phyloP scores from a whole-genome alignment of 345 rosid genomes.

The Camelina neglecta region DNA sequence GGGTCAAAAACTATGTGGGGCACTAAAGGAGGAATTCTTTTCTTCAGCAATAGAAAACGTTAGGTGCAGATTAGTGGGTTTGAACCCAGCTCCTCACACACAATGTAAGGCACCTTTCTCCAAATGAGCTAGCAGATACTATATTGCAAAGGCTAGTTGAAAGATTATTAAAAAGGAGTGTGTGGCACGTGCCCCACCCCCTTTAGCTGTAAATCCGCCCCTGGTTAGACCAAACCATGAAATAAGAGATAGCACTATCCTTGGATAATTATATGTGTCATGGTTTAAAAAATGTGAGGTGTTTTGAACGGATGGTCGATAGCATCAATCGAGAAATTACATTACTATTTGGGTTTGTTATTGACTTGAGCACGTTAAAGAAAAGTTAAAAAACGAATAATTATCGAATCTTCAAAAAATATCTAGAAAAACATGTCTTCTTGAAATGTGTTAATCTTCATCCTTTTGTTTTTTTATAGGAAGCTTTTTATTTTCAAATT shows the following conservation, averaged over 20 bases:
- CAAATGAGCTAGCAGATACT: too few relatives aligned
- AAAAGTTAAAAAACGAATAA: constrained; percentile 3
- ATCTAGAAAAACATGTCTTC: constrained; percentile 6
- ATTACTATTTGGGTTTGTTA: constrained; percentile 11
- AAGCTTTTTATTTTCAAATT: neutral
- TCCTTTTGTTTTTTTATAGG: neutral
- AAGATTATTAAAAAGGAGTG: too few relatives aligned
- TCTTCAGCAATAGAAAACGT: too few relatives aligned
- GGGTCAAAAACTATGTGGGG: too few relatives aligned
- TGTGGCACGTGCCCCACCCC: too few relatives aligned
- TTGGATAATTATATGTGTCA: constrained; percentile 18
- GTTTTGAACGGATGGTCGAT: constrained; percentile 38
- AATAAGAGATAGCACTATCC: constrained; percentile 27
- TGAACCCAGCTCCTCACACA: too few relatives aligned
- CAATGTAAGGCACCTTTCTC: too few relatives aligned
- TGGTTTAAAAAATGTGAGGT: constrained; percentile 23
- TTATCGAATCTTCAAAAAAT: neutral
- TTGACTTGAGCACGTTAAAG: constrained; percentile 26
- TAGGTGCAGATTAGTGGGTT: too few relatives aligned
- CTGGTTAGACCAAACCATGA: constrained; percentile 26
- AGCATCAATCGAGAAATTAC: constrained; percentile 23
- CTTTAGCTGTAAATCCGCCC: too few relatives aligned
- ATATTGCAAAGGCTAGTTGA: too few relatives aligned
- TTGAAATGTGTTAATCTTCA: neutral
- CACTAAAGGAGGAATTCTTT: too few relatives aligned